Percentiles rank a stretch among this genome's conserved stretches.
phyloP scores from a whole-genome alignment of 2,329 filamentous ascomycete species.

The Fusarium annulatum region DNA sequence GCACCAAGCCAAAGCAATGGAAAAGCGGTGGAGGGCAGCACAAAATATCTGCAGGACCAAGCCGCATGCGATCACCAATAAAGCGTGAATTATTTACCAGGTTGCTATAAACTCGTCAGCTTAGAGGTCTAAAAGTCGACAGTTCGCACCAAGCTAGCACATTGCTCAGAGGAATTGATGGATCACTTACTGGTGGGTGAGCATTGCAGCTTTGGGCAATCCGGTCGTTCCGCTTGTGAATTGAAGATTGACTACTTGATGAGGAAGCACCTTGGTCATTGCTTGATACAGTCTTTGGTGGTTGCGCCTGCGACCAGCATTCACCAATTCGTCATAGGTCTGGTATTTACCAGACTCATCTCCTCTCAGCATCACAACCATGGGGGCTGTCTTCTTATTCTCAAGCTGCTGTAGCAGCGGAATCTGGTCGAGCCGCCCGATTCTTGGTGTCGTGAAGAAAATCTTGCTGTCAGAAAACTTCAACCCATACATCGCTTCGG shows the following conservation, averaged over 20 bases:
- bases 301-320: conserved; percentile 60
- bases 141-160: neutral
- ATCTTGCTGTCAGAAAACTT: conserved; percentile 78
- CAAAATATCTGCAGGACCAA: conserved; percentile 73
- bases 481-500: conserved; percentile 77
- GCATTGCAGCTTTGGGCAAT: conserved; percentile 78
- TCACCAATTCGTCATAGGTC: conserved; percentile 69
- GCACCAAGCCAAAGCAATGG: conserved; percentile 86
- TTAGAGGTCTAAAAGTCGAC: neutral
- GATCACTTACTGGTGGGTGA: conserved; percentile 71
- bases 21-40: conserved; percentile 88
- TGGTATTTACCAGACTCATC: conserved; percentile 62
- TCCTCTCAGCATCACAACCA: conserved; percentile 71
- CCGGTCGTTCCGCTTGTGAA: conserved; percentile 83
- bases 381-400: conserved; percentile 56
- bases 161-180: neutral
- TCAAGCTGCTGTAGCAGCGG: conserved; percentile 67
- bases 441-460: conserved; percentile 77
- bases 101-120: conserved; percentile 54
- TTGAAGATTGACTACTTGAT: conserved; percentile 78
- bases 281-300: conserved; percentile 63
- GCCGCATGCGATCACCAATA: conserved; percentile 78
- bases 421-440: conserved; percentile 73
- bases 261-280: conserved; percentile 67
- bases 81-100: conserved; percentile 75